Base-by-base conservation (phyloP, 2,329 filamentous ascomycete species). In the Cladosporium sp. region DNA sequence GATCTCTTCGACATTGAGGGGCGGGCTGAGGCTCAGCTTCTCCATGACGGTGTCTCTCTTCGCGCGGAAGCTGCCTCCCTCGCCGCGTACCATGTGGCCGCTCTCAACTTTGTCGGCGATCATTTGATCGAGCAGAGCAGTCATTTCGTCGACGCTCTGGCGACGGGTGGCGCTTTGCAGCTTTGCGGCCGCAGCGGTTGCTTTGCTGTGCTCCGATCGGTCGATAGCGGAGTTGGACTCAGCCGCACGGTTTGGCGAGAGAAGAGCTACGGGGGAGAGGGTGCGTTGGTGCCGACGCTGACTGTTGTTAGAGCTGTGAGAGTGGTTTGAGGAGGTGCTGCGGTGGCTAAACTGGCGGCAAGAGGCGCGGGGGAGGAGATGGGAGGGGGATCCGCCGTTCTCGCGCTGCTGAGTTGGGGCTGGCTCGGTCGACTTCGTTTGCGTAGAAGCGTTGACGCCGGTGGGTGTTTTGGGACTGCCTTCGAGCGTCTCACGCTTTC, bases 51-150 rank as follows among this genome's bases (percentile, higher is more conserved):
- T 62, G 44, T 64, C 61, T 29, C 61, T 49, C 55, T 64, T 64
- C 11, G 63, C 56, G 42, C 83, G 80, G 44, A 89, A 79, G 62
- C 84, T 89, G 36, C 85, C 86, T 54, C 84, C 76, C 45, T 73
- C 72, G 47, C 84, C 79, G 61, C 86, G 82, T 24, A 88, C 76
- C 18, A 89, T 72, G 49, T 88, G 82, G 18, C 87, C 88, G 47
- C 77, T 83, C 60, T 93, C 88, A 47, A 95, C 86, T 52, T 87
- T 83, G 64, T 92, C 88, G 64, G 91, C 87, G 53, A 96, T 93
- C 92, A 97, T 96, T 70, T 96, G 89, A 62, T 97, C 92, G 20
- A 96, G 79, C 73, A 96, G 90, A 61, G 84, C 83, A 58, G 88
- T 95, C 84, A 96, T 91, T 69, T 96, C 91, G 60, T 96, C 90